Percentiles rank a stretch among this genome's conserved stretches.
Conservation (phyloP, 208 protist species). For the Borovskyia barvae region DNA sequence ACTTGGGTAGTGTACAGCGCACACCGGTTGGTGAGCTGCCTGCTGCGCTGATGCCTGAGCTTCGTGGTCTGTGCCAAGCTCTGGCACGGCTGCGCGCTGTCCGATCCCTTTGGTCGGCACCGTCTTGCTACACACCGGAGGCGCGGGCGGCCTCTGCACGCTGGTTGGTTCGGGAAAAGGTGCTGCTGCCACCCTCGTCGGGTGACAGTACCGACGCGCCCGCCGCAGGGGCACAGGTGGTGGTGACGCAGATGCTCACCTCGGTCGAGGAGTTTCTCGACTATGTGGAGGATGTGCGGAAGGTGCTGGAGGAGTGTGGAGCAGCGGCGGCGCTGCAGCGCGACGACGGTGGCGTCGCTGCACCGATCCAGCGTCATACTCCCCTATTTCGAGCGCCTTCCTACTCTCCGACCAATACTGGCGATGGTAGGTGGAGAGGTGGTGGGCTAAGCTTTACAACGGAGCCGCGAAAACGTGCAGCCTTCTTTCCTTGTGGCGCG, state of each 20-base stretch:
- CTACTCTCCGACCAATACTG: background rate
- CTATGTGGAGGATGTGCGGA: slow-evolving; percentile 18
- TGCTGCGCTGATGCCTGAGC: slow-evolving; percentile 3
- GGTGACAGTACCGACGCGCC: background rate
- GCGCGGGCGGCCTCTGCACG: slow-evolving; percentile 11
- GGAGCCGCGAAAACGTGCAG: no score
- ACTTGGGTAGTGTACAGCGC: no score
- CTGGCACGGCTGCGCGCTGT: slow-evolving; percentile 10
- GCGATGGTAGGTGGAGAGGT: no score
- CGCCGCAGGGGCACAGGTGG: background rate
- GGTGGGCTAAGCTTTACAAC: no score
- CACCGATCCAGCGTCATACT: no score
- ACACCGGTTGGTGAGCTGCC: no score
- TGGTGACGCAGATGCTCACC: slow-evolving; percentile 40
- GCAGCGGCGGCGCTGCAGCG: background rate
- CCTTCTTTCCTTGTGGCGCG: no score
- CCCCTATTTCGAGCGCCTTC: no score
- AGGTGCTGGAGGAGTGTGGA: slow-evolving; percentile 3
- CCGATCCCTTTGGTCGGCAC: slow-evolving; percentile 13
- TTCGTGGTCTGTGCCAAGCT: slow-evolving; percentile 6
- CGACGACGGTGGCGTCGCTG: background rate
- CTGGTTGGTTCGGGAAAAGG: slow-evolving; percentile 30
- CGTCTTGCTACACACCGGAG: slow-evolving; percentile 15
- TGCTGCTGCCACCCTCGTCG: background rate
- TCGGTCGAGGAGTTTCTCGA: slow-evolving; percentile 20